Base-by-base conservation (phyloP, 495 filamentous ascomycete species). In the Penicillium chermesinum region DNA sequence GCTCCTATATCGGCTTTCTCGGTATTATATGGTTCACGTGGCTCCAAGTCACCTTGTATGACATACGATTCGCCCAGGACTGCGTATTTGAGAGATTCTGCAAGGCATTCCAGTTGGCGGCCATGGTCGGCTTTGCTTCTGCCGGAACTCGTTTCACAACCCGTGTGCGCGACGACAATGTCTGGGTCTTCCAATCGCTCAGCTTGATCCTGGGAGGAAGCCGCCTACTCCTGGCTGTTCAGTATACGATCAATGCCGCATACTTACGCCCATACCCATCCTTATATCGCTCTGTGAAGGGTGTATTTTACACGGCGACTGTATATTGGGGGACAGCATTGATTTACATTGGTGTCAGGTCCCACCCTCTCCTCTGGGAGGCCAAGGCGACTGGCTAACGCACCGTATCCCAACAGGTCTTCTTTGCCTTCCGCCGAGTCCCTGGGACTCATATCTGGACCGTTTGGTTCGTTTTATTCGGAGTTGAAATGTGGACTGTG, bases 11-110 rank as follows among this genome's bases (percentile, higher is more conserved):
- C 39, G 81, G 79, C 34, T 85, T 86, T 55, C 81, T 86, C 44
- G 71, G 72, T 30, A 71, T 87, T 37, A 73, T 88, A 10, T 88
- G 85, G 84, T 80, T 82, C 44, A 85, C 83, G 30, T 88, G 85
- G 85, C 68, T 83, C 21, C 80, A 85, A 62, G 79, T 82, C 20
- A 78, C 77, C 10, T 71, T 87, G 16, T 81, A 80, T 61, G 85
- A 88, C 55, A 75, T 87, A 25, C 81, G 85, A 1, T 87, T 87
- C 64, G 77, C 76, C 10, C 64, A 74, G 44, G 85, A 88, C 58
- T 80, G 73, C n/a, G 67, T 86, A 47, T 83, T 82, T 57, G 81
- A 85, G 48, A 72, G 84, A 21, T 54, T 72, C 16, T 83, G 78
- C 62, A 86, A 87, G 59, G 74, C 74, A 7, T 45, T 81, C 19